Evolutionary conservation across 164 flowering plant species (phyloP).

Genomic region (Hamamelis virginiana): DNA sequence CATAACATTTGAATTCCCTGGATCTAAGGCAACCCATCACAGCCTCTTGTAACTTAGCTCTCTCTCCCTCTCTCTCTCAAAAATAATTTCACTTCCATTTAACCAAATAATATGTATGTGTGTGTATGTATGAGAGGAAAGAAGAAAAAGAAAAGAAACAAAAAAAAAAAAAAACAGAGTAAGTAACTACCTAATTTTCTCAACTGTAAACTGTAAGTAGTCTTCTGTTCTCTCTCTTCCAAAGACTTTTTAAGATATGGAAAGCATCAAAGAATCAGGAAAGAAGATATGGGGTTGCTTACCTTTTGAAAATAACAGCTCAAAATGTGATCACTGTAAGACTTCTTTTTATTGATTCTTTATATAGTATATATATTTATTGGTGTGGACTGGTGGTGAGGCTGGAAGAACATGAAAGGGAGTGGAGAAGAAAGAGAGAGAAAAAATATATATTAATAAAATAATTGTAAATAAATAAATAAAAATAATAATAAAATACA

Average conservation of each 20-base stretch:
- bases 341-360: neutral
- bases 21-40: constrained; percentile 53
- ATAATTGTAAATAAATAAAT: neutral
- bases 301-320: constrained; percentile 22
- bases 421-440: constrained; percentile 9
- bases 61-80: constrained; percentile 13
- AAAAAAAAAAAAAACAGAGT: neutral
- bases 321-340: constrained; percentile 1
- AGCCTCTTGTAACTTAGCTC: constrained; percentile 28
- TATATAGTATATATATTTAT: constrained; percentile 1
- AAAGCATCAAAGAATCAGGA: constrained; percentile 1
- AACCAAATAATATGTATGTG: neutral
- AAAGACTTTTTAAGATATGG: neutral
- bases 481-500: neutral
- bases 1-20: constrained; percentile 38
- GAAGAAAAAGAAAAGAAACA: neutral
- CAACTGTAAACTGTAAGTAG: constrained; percentile 7
- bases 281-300: constrained; percentile 16
- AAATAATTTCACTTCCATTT: constrained; percentile 10
- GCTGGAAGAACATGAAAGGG: neutral
- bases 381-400: neutral
- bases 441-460: neutral
- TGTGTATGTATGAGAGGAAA: too few species aligned
- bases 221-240: neutral
- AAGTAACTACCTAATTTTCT: constrained; percentile 13